A percentile compares a stretch with the other conserved stretches of the same genome.
Conservation (phyloP, 2,329 filamentous ascomycete species). For the Beauveria caledonica region DNA sequence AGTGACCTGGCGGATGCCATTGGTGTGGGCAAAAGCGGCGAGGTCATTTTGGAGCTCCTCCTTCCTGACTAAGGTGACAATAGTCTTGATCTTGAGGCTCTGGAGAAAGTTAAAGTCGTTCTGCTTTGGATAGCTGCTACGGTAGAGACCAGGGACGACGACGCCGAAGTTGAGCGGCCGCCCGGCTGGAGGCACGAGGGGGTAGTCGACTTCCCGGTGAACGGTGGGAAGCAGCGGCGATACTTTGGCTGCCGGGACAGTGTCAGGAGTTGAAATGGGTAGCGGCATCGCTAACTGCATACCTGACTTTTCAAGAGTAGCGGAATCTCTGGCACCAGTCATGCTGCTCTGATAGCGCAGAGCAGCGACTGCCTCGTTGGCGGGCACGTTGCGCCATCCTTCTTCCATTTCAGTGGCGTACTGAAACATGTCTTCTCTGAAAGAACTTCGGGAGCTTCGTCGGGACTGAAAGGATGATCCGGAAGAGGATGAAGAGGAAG, state of each 20-base stretch:
- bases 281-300: background rate
- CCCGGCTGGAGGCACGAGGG: slow-evolving; percentile 19
- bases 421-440: slow-evolving; percentile 21
- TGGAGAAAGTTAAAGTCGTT: slow-evolving; percentile 64
- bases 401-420: slow-evolving; percentile 19
- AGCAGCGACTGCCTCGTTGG: background rate
- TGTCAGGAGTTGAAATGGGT: background rate
- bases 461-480: slow-evolving; percentile 20
- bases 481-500: slow-evolving; percentile 5
- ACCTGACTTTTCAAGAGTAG: slow-evolving; percentile 7
- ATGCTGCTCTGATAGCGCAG: background rate
- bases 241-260: background rate
- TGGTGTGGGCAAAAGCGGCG: slow-evolving; percentile 52
- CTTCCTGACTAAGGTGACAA: slow-evolving; percentile 62
- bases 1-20: slow-evolving; percentile 63
- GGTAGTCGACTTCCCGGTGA: slow-evolving; percentile 11
- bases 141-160: slow-evolving; percentile 66
- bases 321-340: background rate
- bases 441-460: slow-evolving; percentile 22
- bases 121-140: slow-evolving; percentile 69
- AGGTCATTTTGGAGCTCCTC: slow-evolving; percentile 46
- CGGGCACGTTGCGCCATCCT: slow-evolving; percentile 2
- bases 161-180: slow-evolving; percentile 66
- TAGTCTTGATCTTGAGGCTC: slow-evolving; percentile 63
- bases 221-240: background rate